These are phyloP conservation scores for Syzygium syzygioides DNA, from an alignment of 441 rosid genomes.

Conservation along the genomic window DNA sequence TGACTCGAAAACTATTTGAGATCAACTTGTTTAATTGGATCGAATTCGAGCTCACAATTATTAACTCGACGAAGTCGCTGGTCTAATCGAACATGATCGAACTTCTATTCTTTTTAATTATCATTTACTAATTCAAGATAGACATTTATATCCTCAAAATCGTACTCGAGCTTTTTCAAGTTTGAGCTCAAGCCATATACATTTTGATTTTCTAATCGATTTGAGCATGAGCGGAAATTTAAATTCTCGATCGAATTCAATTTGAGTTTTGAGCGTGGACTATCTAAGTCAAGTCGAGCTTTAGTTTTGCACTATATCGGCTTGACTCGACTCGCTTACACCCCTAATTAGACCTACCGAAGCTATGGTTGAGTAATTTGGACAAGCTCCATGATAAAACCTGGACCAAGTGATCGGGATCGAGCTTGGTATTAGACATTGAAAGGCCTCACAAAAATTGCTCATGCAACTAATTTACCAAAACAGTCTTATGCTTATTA, in stretches of 20 bases:
- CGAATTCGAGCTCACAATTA: not conserved
- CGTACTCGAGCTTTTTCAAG: not conserved
- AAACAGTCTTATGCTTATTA: not conserved
- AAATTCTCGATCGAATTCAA: fast-evolving
- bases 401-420: not conserved
- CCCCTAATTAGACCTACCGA: not conserved
- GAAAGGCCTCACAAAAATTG: not conserved
- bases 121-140: too few species aligned
- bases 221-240: not conserved
- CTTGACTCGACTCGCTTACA: not conserved
- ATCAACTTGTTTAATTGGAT: not conserved
- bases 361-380: not conserved
- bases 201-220: not conserved
- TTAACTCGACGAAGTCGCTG: not conserved
- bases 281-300: not conserved
- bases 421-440: not conserved
- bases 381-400: not conserved
- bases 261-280: not conserved
- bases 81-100: not conserved
- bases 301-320: fast-evolving
- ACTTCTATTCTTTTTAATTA: not conserved
- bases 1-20: not conserved
- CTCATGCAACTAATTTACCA: not conserved
- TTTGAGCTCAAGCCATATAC: not conserved
- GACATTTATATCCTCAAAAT: not conserved